Evolutionary conservation across 805 yeast genomes (phyloP), one percentile per base, ranked within the genome.

Genomic region (Huiozyma sinensis): DNA sequence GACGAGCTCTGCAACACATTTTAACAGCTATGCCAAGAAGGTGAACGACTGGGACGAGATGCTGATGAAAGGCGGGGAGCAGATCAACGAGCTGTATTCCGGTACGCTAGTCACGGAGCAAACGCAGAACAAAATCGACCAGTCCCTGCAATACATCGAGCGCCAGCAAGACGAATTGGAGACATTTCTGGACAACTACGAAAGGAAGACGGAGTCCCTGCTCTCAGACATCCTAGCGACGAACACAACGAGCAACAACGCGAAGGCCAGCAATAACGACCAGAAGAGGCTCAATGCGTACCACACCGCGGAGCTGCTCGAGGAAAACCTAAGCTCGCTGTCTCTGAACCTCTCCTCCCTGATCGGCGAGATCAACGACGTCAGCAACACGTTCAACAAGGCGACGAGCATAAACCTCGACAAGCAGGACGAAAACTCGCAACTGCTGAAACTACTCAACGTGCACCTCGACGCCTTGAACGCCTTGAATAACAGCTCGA

Each of bases 121-220:
- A 51, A 77, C 84, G 42, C 97, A 90, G 58, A 70, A 72, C 37
- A 83, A 82, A 53, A 81, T 92, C 39, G 97, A 92, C 53, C 96
- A 88, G 61, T 82, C 88, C 35, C 69, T 92, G 44, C 69, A 79
- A 36, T 90, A 88, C 57, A 83, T 92, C 41, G 92, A 83, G 56
- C 81, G 82, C 53, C 97, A 92, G 61, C 98, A 92, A 59, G 86
- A 84, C 46, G 97, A 90, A 56, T 68, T 92, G 40, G 98, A 90
- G 47, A 70, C 75, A 11, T 73, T 90, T 54, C 72, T 92, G 49
- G 83, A 83, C 50, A 81, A 81, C 48, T 89, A 89, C 57, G 97
- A 92, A 44, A 53, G 47, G 42, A 67, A 64, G 48, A 64, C 69
- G 0, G 69, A 65, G 39, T 52, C 60, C 4, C 47, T 65, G 24